These are phyloP conservation scores for Fomitopsis palustris DNA, from an alignment of 1,284 basidiomycete genomes.

Conservation along the genomic window DNA sequence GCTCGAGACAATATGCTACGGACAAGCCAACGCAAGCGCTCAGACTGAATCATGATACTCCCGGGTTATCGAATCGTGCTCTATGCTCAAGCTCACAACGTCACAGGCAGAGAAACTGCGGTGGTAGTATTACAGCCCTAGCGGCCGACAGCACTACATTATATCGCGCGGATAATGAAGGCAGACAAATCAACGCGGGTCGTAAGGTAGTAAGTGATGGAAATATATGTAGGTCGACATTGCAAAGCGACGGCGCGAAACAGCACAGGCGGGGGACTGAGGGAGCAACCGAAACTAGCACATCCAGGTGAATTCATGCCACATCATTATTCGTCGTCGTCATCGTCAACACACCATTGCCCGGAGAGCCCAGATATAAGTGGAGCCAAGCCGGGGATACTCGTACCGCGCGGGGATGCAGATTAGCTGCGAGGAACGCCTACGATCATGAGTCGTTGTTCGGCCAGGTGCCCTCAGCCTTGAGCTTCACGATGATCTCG, in stretches of 20 bases:
- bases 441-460: conserved; percentile 29
- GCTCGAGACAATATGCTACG: too few species aligned
- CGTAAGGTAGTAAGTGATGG: background rate
- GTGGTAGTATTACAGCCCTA: conserved; percentile 2
- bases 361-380: background rate
- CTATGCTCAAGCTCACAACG: too few species aligned
- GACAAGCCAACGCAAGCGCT: too few species aligned
- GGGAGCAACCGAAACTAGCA: background rate
- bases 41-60: too few species aligned
- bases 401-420: background rate
- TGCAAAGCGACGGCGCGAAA: background rate
- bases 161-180: background rate
- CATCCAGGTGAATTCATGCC: conserved; percentile 5
- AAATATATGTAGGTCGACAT: background rate
- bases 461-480: conserved; percentile 74
- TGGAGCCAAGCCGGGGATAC: background rate
- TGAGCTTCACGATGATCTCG: conserved; percentile 78
- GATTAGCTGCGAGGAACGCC: background rate
- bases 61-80: too few species aligned
- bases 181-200: background rate
- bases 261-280: background rate
- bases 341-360: conserved; percentile 1
- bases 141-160: background rate
- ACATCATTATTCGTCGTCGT: conserved; percentile 6
- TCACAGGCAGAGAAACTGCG: background rate